These are phyloP conservation scores for Podaxis carcinomalis DNA, from an alignment of 768 basidiomycete genomes.

Conservation along the genomic window DNA sequence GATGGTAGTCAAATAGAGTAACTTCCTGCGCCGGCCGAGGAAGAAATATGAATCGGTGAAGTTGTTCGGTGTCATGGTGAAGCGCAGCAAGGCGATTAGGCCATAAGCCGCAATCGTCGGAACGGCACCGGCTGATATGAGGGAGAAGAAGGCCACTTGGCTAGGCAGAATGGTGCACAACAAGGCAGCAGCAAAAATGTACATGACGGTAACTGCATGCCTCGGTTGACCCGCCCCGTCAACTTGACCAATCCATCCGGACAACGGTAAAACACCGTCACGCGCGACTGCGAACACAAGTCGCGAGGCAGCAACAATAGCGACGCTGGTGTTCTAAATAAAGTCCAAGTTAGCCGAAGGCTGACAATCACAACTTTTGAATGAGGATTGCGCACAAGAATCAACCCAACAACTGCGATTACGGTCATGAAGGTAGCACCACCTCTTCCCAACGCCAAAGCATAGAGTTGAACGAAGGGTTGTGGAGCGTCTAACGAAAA, in stretches of 20 bases:
- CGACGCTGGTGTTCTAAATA: slow-evolving; percentile 77
- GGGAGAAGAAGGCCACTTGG: slow-evolving; percentile 87
- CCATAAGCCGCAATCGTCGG: slow-evolving; percentile 90
- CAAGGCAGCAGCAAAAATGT: slow-evolving; percentile 65
- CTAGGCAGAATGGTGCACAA: slow-evolving; percentile 89
- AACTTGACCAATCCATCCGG: slow-evolving; percentile 77
- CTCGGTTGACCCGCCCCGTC: slow-evolving; percentile 68
- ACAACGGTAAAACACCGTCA: slow-evolving; percentile 85
- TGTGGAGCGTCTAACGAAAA: slow-evolving; percentile 81
- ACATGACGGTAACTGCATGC: slow-evolving; percentile 87
- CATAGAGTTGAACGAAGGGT: slow-evolving; percentile 88
- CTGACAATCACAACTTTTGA: neutral
- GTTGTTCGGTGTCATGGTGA: slow-evolving; percentile 72
- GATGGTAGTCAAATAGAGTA: slow-evolving; percentile 64
- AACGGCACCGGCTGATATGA: slow-evolving; percentile 81
- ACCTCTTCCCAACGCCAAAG: slow-evolving; percentile 74
- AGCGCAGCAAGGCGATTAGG: slow-evolving; percentile 69
- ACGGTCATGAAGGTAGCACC: slow-evolving; percentile 85
- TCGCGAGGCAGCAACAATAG: slow-evolving; percentile 85
- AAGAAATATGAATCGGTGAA: slow-evolving; percentile 74
- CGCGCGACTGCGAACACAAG: slow-evolving; percentile 92
- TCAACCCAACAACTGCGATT: slow-evolving; percentile 79
- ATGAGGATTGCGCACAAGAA: slow-evolving; percentile 51
- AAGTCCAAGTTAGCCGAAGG: neutral
- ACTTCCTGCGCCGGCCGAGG: slow-evolving; percentile 60